Evolutionary conservation across 2,329 filamentous ascomycete species (phyloP).

Genomic region (Fusarium odoratissimum): DNA sequence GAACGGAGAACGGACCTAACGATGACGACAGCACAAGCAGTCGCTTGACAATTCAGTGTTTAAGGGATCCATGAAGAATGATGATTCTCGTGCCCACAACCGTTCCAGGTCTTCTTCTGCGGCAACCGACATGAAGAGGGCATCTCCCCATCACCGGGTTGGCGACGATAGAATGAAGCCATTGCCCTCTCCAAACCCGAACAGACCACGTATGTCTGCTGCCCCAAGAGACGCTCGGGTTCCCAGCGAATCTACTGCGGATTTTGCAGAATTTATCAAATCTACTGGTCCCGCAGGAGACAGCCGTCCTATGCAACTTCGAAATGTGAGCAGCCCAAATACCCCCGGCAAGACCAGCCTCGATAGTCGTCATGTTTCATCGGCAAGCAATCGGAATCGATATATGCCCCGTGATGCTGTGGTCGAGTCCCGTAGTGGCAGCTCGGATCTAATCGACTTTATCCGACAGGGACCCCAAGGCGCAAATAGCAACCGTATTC

Average conservation of each 20-base stretch:
- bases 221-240: slow-evolving; percentile 78
- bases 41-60: slow-evolving; percentile 56
- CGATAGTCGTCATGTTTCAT: slow-evolving; percentile 54
- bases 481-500: slow-evolving; percentile 72
- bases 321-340: slow-evolving; percentile 48
- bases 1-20: slow-evolving; percentile 15
- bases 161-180: slow-evolving; percentile 40
- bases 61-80: slow-evolving; percentile 58
- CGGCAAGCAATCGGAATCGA: slow-evolving; percentile 60
- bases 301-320: slow-evolving; percentile 50
- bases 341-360: slow-evolving; percentile 52
- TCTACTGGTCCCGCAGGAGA: slow-evolving; percentile 78
- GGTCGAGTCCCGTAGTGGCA: slow-evolving; percentile 72
- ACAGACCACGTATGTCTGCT: slow-evolving; percentile 41
- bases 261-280: slow-evolving; percentile 91
- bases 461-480: slow-evolving; percentile 86
- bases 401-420: slow-evolving; percentile 79
- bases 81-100: slow-evolving; percentile 57
- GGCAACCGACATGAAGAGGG: slow-evolving; percentile 50
- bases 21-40: slow-evolving; percentile 55
- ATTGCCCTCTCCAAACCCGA: slow-evolving; percentile 33
- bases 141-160: slow-evolving; percentile 38
- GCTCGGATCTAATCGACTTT: slow-evolving; percentile 93
- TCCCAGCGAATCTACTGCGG: slow-evolving; percentile 76
- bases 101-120: slow-evolving; percentile 64